phyloP scores from a whole-genome alignment of 2,329 filamentous ascomycete species.

The Talaromyces marneffei region DNA sequence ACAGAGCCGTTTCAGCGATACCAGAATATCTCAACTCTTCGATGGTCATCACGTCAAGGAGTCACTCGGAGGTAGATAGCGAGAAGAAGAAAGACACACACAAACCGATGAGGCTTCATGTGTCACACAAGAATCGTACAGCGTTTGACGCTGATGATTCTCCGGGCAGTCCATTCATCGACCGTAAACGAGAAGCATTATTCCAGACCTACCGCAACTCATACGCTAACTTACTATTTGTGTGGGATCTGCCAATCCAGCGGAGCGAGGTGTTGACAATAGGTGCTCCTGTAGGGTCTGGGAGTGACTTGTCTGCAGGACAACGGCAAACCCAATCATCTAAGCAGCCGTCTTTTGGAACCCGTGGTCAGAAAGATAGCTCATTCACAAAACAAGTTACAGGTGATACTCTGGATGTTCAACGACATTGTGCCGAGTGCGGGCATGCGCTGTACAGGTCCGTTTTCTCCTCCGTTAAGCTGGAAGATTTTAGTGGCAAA shows the following conservation, averaged over 20 bases:
- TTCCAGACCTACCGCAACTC: conserved; percentile 50
- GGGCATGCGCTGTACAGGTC: conserved; percentile 33
- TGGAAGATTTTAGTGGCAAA: conserved; percentile 21
- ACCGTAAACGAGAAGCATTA: conserved; percentile 43
- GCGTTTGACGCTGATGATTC: conserved; percentile 51
- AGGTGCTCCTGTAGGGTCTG: conserved; percentile 39
- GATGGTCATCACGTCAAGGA: conserved; percentile 24
- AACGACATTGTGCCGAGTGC: conserved; percentile 39
- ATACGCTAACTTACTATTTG: conserved; percentile 55
- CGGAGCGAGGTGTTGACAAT: conserved; percentile 56
- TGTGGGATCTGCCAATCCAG: conserved; percentile 52
- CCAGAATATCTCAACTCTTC: conserved; percentile 28
- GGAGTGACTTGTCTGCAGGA: conserved; percentile 20
- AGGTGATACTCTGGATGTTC: conserved; percentile 32
- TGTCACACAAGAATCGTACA: conserved; percentile 52
- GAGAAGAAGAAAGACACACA: conserved; percentile 29
- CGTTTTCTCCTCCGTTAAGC: conserved; percentile 27
- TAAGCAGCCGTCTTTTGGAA: conserved; percentile 21
- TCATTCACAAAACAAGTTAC: conserved; percentile 4
- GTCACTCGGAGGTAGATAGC: conserved; percentile 36
- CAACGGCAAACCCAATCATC: conserved; percentile 19
- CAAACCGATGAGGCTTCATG: conserved; percentile 35
- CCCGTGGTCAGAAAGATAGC: conserved; percentile 14
- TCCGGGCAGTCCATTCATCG: conserved; percentile 44
- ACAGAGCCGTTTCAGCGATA: conserved; percentile 23